Conservation (phyloP, 2,329 filamentous ascomycete genomes). For the Dactylellina haptotyla region DNA sequence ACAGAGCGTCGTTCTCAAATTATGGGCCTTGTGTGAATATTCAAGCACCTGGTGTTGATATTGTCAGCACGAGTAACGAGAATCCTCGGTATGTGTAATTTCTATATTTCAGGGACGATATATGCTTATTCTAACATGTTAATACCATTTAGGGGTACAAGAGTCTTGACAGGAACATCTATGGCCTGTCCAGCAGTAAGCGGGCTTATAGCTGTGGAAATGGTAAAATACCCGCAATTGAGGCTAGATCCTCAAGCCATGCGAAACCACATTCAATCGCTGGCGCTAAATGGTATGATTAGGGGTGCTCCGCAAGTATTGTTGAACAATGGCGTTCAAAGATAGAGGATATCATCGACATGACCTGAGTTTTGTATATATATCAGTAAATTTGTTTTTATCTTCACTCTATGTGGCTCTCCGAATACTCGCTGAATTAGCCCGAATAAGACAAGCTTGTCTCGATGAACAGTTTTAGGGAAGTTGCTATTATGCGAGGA, state of each 20-base stretch:
- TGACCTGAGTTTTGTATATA: neutral
- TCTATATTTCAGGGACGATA: neutral
- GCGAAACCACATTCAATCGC: constrained; percentile 1
- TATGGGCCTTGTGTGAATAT: constrained; percentile 61
- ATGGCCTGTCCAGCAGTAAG: constrained; percentile 47
- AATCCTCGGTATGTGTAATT: constrained; percentile 18
- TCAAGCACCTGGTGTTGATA: constrained; percentile 60
- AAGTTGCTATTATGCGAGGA: no score
- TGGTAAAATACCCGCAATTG: constrained; percentile 20
- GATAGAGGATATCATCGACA: neutral
- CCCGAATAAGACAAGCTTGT: no score
- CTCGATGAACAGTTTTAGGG: no score
- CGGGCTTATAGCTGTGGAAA: constrained; percentile 26
- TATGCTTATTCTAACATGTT: neutral
- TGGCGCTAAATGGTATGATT: constrained; percentile 6
- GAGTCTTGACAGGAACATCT: constrained; percentile 61
- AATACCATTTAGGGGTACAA: constrained; percentile 61
- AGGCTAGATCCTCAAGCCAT: neutral
- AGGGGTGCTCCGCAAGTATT: constrained; percentile 10
- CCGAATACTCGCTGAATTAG: no score
- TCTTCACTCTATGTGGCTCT: no score
- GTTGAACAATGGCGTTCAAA: constrained; percentile 20
- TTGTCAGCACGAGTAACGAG: constrained; percentile 65
- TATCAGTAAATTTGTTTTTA: no score
- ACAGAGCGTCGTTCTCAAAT: constrained; percentile 61